Evolutionary conservation across 2,329 filamentous ascomycete genomes (phyloP), one percentile per base, ranked within the genome.

Genomic region (Ilyonectria destructans): DNA sequence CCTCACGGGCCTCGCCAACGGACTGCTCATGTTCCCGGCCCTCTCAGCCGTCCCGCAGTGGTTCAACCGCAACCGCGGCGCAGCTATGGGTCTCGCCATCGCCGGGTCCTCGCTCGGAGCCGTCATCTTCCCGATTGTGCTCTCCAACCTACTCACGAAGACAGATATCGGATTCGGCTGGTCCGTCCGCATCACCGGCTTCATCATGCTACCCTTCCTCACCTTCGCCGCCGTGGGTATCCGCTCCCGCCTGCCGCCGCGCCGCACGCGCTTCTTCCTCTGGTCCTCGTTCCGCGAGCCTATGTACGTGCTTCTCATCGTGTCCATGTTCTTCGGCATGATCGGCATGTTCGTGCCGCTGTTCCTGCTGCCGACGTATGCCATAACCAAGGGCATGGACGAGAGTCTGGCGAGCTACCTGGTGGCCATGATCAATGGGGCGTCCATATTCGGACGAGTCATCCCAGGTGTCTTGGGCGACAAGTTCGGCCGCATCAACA

Each of bases 391-490:
- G 1, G 82, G 84, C 2, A 87, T 92, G 69, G 84, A 87, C 1
- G 79, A 82, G 1, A 82, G 86, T 1, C 78, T 93, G 1, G 88
- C 89, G 0, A 91, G 89, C 72, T 93, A 92, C 75, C 84, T 93
- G n/a, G 80, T 93, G 5, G 86, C 91, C 2, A 89, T 93, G 66
- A 83, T 93, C 71, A 93, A 93, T 75, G 88, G 85, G 0, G 88
- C 89, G 2, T 90, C 87, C 1, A 85, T 85, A 0, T 84, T 88
- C 29, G 90, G 89, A 0, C 86, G 89, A 13, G 84, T 91, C 52
- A 79, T 88, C 3, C 88, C 90, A 0, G 89, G 89, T 6, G 80
- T 89, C 46, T 73, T 92, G 33, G 89, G 87, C 0, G 89, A 92
- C 69, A 86, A 85, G 65, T 82, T 82, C 43, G 89, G 89, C 0